Conservation (phyloP, 129 eudicot genomes). For the Calendula officinalis region DNA sequence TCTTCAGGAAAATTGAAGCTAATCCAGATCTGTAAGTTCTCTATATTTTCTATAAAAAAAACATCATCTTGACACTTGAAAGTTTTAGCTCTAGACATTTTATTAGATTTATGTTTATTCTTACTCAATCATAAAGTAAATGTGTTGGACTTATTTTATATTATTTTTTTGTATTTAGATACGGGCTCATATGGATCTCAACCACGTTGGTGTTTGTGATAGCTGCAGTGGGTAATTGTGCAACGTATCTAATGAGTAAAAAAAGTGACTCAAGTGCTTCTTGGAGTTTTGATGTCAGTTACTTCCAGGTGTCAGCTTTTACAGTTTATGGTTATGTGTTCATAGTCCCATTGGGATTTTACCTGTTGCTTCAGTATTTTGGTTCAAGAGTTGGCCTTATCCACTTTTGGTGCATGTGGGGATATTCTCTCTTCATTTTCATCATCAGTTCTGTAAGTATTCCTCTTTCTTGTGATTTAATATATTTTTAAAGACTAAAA, state of each 20-base stretch:
- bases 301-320: conserved; percentile 72
- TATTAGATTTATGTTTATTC: conserved; percentile 1
- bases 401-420: conserved; percentile 99
- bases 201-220: conserved; percentile 86
- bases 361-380: conserved; percentile 88
- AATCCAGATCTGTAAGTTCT: conserved; percentile 96
- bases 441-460: conserved; percentile 76
- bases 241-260: conserved; percentile 70
- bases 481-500: neutral
- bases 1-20: conserved; percentile 87
- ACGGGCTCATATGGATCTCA: conserved; percentile 95
- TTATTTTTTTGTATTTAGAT: conserved; percentile 38
- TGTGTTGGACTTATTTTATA: neutral
- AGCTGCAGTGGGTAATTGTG: conserved; percentile 85
- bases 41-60: neutral
- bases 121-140: neutral
- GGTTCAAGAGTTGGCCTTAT: conserved; percentile 80
- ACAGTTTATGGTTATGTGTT: conserved; percentile 78
- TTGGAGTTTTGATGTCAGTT: conserved; percentile 91
- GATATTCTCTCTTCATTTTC: conserved; percentile 89
- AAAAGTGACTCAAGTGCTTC: conserved; percentile 45
- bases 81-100: neutral
- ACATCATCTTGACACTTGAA: conserved; percentile 1
- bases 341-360: conserved; percentile 82
- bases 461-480: conserved; percentile 1